Conservation (phyloP, 106 monocot genomes). For the Apostasia ramifera region DNA sequence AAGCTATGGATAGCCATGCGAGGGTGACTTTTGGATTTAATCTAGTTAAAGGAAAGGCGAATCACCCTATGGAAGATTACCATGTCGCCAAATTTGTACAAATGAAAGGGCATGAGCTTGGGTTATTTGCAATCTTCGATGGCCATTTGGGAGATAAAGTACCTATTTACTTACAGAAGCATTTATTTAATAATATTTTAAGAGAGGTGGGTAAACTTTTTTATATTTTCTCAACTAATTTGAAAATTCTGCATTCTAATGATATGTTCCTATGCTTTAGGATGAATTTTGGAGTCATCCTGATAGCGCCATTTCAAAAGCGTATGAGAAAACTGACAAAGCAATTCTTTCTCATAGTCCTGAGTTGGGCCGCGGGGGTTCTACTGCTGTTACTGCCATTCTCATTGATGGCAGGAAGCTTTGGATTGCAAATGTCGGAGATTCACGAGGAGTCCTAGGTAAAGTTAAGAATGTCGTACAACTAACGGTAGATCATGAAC, state of each 20-base stretch:
- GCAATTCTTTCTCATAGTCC: constrained; percentile 65
- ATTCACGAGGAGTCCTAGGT: constrained; percentile 71
- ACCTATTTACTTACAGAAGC: constrained; percentile 64
- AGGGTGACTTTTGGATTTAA: constrained; percentile 64
- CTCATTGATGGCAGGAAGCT: constrained; percentile 46
- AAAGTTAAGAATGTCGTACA: constrained; percentile 45
- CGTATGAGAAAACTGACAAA: constrained; percentile 85
- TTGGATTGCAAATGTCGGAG: constrained; percentile 82
- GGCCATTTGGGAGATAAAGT: constrained; percentile 80
- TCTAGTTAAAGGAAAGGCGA: constrained; percentile 69
- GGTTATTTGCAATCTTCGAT: constrained; percentile 80
- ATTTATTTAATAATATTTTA: constrained; percentile 76
- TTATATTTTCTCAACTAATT: background rate
- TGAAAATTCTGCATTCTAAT: background rate
- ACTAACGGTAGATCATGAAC: constrained; percentile 80
- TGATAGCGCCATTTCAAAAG: constrained; percentile 59
- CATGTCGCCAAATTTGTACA: constrained; percentile 60
- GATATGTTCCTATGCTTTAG: constrained; percentile 13
- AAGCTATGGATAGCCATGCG: constrained; percentile 25
- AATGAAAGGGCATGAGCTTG: constrained; percentile 51
- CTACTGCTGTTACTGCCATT: constrained; percentile 91
- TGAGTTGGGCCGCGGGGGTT: constrained; percentile 73
- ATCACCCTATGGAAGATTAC: constrained; percentile 91
- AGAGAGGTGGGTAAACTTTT: constrained; percentile 37
- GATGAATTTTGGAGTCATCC: constrained; percentile 75